A percentile compares a stretch with the other conserved stretches of the same genome.
Conservation (phyloP, 345 rosid species). For the Dovyalis caffra region DNA sequence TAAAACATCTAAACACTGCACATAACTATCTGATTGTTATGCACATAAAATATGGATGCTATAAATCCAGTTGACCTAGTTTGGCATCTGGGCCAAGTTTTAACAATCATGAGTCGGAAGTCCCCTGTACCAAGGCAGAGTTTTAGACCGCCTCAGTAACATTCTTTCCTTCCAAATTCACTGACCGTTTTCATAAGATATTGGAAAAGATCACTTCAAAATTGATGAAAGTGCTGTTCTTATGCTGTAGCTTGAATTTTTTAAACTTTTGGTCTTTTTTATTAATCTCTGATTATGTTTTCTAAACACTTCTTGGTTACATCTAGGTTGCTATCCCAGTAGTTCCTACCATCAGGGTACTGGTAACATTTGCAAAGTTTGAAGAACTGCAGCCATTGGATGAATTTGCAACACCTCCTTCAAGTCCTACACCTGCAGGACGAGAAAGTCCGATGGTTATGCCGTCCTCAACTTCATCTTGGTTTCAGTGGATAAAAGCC, state of each 20-base stretch:
- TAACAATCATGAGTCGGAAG: not conserved
- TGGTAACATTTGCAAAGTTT: constrained; percentile 88
- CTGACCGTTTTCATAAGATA: not conserved
- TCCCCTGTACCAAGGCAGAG: not conserved
- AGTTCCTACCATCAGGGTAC: constrained; percentile 85
- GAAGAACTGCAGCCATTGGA: constrained; percentile 81
- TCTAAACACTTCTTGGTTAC: not conserved
- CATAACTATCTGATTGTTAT: not conserved
- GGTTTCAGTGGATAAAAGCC: constrained; percentile 95
- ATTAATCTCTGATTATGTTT: not conserved
- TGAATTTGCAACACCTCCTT: constrained; percentile 87
- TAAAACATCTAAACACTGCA: not conserved
- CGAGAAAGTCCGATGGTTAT: constrained; percentile 60
- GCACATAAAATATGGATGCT: not conserved
- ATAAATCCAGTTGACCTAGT: not conserved
- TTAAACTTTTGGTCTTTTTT: not conserved
- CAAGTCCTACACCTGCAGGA: constrained; percentile 66
- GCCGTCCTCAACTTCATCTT: constrained; percentile 55
- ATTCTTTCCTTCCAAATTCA: not conserved
- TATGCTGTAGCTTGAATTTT: not conserved
- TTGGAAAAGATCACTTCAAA: not conserved
- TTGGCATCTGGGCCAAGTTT: not conserved
- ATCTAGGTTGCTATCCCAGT: constrained; percentile 95
- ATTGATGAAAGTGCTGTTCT: not conserved
- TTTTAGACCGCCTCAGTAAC: not conserved